Percentiles rank a stretch among this genome's conserved stretches.
Conservation (phyloP, 2,329 filamentous ascomycete species). For the Endoconidiophora polonica region DNA sequence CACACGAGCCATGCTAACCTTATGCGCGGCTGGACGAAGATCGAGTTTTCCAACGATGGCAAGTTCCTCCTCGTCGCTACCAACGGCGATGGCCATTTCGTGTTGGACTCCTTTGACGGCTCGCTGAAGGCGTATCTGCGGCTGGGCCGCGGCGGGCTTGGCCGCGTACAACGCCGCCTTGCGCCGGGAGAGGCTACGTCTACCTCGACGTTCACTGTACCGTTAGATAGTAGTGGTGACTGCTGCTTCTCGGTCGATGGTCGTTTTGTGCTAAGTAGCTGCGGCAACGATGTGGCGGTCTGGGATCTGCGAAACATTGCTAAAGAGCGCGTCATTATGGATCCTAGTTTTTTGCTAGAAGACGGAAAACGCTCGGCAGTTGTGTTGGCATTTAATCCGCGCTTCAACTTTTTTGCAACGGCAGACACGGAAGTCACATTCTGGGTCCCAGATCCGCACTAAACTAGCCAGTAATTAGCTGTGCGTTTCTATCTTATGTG, state of each 20-base stretch:
- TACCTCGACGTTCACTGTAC: constrained; percentile 19
- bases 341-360: constrained; percentile 46
- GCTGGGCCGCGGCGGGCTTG: constrained; percentile 37
- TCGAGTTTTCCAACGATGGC: constrained; percentile 94
- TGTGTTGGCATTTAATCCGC: constrained; percentile 73
- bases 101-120: constrained; percentile 87
- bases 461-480: background rate
- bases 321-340: constrained; percentile 40
- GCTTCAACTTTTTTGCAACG: constrained; percentile 80
- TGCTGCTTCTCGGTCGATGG: constrained; percentile 83
- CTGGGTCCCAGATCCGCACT: constrained; percentile 51
- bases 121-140: constrained; percentile 56
- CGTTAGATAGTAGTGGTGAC: constrained; percentile 50
- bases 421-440: constrained; percentile 73
- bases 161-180: constrained; percentile 32
- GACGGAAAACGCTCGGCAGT: constrained; percentile 48
- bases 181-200: constrained; percentile 32
- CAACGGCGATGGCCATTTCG: constrained; percentile 67
- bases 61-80: constrained; percentile 75
- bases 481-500: too few species aligned
- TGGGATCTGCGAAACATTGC: constrained; percentile 54
- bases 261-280: constrained; percentile 73
- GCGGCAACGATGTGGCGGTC: constrained; percentile 54
- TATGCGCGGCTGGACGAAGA: constrained; percentile 63
- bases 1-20: constrained; percentile 38